phyloP scores from a whole-genome alignment of 805 yeast genomes.

The Nakazawaea siamensis region DNA sequence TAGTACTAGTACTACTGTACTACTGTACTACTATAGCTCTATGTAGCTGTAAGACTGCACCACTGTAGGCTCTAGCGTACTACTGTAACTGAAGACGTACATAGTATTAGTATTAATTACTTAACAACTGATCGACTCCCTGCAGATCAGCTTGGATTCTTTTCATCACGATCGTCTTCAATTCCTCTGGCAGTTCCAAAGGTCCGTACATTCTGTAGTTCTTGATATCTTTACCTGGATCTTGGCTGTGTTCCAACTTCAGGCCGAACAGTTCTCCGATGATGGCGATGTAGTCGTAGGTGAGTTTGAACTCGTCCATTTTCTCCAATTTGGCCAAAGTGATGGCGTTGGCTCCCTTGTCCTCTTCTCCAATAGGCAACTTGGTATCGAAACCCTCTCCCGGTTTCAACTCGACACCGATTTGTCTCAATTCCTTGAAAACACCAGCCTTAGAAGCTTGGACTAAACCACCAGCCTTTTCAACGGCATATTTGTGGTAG shows the following conservation, averaged over 20 bases:
- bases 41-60: too few species aligned
- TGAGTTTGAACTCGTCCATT: constrained; percentile 41
- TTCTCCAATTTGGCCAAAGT: constrained; percentile 24
- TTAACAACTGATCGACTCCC: constrained; percentile 15
- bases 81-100: too few species aligned
- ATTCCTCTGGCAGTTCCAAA: constrained; percentile 32
- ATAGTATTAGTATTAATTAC: constrained; percentile 1
- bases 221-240: constrained; percentile 38
- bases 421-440: constrained; percentile 45
- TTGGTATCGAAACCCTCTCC: constrained; percentile 80
- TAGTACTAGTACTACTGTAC: too few species aligned
- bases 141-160: constrained; percentile 26
- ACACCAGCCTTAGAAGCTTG: constrained; percentile 70
- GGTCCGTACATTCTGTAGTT: constrained; percentile 65
- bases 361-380: constrained; percentile 32
- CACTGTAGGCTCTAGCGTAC: too few species aligned
- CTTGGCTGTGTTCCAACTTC: constrained; percentile 22
- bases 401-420: constrained; percentile 51
- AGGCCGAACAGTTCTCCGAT: constrained; percentile 37
- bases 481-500: constrained; percentile 56
- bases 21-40: too few species aligned
- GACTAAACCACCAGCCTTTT: constrained; percentile 66
- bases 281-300: constrained; percentile 46
- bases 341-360: constrained; percentile 23
- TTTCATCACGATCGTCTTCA: constrained; percentile 28